Evolutionary conservation across 1,139 yeast genomes (phyloP), one percentile per base, ranked within the genome.

Genomic region (Zygotorulaspora mrakii): DNA sequence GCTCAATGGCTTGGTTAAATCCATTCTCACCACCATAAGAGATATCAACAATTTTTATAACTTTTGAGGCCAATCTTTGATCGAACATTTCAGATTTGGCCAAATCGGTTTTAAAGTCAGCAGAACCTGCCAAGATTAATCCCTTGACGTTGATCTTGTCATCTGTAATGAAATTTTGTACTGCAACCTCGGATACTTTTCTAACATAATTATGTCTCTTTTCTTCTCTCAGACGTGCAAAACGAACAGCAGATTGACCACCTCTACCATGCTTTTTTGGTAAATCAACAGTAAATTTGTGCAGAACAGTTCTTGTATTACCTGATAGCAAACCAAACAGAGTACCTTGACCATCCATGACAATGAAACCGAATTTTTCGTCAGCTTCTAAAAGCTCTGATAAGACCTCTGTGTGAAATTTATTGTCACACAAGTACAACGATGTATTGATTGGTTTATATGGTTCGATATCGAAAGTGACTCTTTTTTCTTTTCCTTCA

Each of bases 241-340:
- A 91, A 86, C 98, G 97, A 54, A 91, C 66, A 33, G 98, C 98
- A 48, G 98, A 91, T 73, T 91, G 98, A 82, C 98, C 98, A 84
- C 98, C 98, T 76, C 98, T 85, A 59, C 98, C 98, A 74, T 91
- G 98, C 85, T 91, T 91, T 73, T 91, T 91, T 55, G 98, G 98
- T 61, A 91, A 75, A 67, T 91, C 98, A 45, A 91, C 98, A 2
- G 96, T 83, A 69, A 91, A 91, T 68, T 91, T 91, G 68, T 91
- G 96, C 62, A 91, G 73, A 37, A 91, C 85, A 51, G 94, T 96
- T 73, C 98, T 82, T 37, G 95, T 89, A 71, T 91, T 91, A 66
- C 98, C 98, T 37, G 94, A 79, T 40, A 91, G 79, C n/a, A 95
- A 77, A 68, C 98, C 98, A 57, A 91, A 91, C 52, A 91, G 73